Evolutionary conservation across 106 monocot genomes (phyloP).

Genomic region (Cymbidium sinense): DNA sequence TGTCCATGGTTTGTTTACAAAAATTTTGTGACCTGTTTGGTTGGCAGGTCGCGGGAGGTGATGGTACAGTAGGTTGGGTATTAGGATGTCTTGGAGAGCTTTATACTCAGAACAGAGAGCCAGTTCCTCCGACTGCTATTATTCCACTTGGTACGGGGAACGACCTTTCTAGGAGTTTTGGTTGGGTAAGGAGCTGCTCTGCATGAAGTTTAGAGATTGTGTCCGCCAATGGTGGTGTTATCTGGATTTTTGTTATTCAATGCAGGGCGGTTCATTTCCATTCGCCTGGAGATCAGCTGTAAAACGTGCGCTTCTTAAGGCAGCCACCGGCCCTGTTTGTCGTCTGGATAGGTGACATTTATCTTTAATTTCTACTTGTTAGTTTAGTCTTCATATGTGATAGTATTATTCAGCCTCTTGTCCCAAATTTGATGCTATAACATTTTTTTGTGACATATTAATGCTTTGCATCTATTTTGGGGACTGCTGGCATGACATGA

Average conservation of each 20-base stretch:
- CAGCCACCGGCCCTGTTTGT: slow-evolving; percentile 35
- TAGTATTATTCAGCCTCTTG: neutral
- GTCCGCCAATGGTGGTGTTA: slow-evolving; percentile 20
- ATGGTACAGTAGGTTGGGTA: slow-evolving; percentile 94
- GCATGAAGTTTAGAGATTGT: neutral
- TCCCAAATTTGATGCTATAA: neutral
- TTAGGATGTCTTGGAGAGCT: slow-evolving; percentile 69
- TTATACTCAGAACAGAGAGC: slow-evolving; percentile 45
- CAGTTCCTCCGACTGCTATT: slow-evolving; percentile 64
- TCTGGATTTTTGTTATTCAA: slow-evolving; percentile 4
- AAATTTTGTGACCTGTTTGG: neutral
- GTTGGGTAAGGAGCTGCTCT: slow-evolving; percentile 47
- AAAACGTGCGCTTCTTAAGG: slow-evolving; percentile 41
- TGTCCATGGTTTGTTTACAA: neutral
- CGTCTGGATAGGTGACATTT: slow-evolving; percentile 48
- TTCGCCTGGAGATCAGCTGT: slow-evolving; percentile 54
- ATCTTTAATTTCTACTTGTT: neutral
- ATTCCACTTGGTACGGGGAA: slow-evolving; percentile 95
- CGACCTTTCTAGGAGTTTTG: slow-evolving; percentile 87
- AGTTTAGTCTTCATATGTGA: neutral
- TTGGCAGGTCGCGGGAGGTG: slow-evolving; percentile 84
- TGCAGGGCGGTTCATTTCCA: slow-evolving; percentile 58
- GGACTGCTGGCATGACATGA: neutral
- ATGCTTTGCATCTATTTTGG: neutral
- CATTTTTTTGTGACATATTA: neutral